A percentile compares a stretch with the other conserved stretches of the same genome.
These are phyloP conservation scores for Miamiensis avidus DNA, from an alignment of 169 alveolate species.

Conservation along the genomic window DNA sequence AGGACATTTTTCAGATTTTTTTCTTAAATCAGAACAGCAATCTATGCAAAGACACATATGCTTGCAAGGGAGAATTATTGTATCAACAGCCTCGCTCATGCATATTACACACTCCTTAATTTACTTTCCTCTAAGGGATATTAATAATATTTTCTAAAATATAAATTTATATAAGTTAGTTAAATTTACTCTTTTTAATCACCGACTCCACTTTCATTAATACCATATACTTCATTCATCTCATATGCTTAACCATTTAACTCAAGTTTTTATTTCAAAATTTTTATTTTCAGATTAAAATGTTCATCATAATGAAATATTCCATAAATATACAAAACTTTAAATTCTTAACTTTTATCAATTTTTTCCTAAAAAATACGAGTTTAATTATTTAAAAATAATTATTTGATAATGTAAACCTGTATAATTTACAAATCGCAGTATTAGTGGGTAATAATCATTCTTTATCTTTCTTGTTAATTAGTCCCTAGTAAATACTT, in stretches of 20 bases:
- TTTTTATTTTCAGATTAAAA: neutral
- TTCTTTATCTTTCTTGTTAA: neutral
- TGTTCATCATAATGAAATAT: neutral
- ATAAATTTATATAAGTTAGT: too few species aligned
- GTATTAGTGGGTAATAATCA: too few species aligned
- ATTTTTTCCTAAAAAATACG: neutral
- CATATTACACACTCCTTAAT: neutral
- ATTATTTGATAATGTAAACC: too few species aligned
- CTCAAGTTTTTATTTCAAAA: neutral
- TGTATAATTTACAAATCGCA: neutral
- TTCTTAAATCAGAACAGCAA: neutral
- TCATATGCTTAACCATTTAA: neutral
- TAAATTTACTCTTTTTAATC: neutral
- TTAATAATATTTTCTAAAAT: neutral
- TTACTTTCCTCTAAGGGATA: neutral
- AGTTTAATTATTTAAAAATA: too few species aligned
- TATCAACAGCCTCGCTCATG: neutral
- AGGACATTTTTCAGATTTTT: neutral
- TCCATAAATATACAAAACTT: neutral
- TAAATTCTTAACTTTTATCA: neutral
- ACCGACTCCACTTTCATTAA: neutral
- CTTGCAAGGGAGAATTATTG: neutral
- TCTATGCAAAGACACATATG: neutral
- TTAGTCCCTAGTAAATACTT: neutral
- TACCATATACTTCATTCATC: neutral